Evolutionary conservation across 1,284 basidiomycete species (phyloP).

Genomic region (Ceratobasidium sp.): DNA sequence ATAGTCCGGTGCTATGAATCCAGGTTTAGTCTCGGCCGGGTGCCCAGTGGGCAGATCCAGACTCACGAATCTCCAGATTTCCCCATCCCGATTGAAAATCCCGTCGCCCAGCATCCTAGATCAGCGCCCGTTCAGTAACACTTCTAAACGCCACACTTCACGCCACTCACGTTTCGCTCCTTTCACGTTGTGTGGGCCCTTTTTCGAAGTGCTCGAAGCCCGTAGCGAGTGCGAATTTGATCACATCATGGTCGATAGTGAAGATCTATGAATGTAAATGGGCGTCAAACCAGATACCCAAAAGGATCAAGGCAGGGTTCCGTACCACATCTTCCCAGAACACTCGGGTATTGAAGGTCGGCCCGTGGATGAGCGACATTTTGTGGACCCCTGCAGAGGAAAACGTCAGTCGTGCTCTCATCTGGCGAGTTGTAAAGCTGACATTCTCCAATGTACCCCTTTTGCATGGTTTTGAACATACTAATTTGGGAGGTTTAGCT

Average conservation of each 20-base stretch:
- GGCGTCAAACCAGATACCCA: not conserved
- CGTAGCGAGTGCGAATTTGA: constrained; percentile 60
- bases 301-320: not conserved
- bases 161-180: constrained; percentile 24
- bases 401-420: not conserved
- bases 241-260: constrained; percentile 59
- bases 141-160: constrained; percentile 46
- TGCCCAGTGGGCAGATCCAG: not conserved
- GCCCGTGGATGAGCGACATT: constrained; percentile 48
- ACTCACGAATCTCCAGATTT: constrained; percentile 46
- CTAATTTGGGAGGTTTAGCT: constrained; percentile 18
- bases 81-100: constrained; percentile 63
- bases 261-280: constrained; percentile 54
- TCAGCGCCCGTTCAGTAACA: constrained; percentile 52
- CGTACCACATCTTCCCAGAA: constrained; percentile 51
- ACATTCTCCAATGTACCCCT: constrained; percentile 43
- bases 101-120: constrained; percentile 61
- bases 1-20: constrained; percentile 44
- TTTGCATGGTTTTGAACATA: constrained; percentile 37
- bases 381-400: constrained; percentile 31
- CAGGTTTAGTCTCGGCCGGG: not conserved
- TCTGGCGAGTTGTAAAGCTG: constrained; percentile 2
- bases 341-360: constrained; percentile 52
- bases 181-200: constrained; percentile 51
- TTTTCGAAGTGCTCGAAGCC: constrained; percentile 60